Evolutionary conservation across 345 rosid genomes (phyloP).

Genomic region (Lepidium didymum): DNA sequence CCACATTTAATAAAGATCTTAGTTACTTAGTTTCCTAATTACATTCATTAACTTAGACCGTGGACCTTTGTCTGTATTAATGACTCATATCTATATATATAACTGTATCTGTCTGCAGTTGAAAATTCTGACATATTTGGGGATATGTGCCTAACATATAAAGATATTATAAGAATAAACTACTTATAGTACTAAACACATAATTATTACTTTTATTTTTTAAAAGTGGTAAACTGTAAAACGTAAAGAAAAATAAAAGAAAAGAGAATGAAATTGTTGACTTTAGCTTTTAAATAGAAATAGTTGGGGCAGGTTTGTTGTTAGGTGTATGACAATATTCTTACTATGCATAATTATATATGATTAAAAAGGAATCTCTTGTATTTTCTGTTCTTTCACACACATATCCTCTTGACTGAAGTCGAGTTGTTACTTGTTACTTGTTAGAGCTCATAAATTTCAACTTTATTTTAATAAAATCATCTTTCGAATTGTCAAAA

Average conservation of each 20-base stretch:
- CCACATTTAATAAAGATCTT: not conserved
- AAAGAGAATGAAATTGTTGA: slow-evolving; percentile 28
- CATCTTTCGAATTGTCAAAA: not conserved
- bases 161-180: not conserved
- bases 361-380: slow-evolving; percentile 23
- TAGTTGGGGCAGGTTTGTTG: slow-evolving; percentile 31
- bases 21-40: not conserved
- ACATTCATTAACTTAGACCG: not conserved
- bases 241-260: not conserved
- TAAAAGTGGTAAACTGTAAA: not conserved
- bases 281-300: slow-evolving; percentile 6
- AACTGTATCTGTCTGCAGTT: slow-evolving; percentile 22
- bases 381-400: slow-evolving; percentile 29
- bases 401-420: not conserved
- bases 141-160: slow-evolving; percentile 29
- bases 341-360: not conserved
- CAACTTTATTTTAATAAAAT: not conserved
- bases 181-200: not conserved
- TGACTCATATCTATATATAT: not conserved
- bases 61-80: not conserved
- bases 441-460: not conserved
- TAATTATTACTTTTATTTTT: not conserved
- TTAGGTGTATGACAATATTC: slow-evolving; percentile 18
- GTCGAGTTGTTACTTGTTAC: slow-evolving; percentile 11
- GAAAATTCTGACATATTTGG: slow-evolving; percentile 27